Percentiles rank a stretch among this genome's conserved stretches.
phyloP scores from a whole-genome alignment of 2,329 filamentous ascomycete species.

The Trichoderma semiorbis region DNA sequence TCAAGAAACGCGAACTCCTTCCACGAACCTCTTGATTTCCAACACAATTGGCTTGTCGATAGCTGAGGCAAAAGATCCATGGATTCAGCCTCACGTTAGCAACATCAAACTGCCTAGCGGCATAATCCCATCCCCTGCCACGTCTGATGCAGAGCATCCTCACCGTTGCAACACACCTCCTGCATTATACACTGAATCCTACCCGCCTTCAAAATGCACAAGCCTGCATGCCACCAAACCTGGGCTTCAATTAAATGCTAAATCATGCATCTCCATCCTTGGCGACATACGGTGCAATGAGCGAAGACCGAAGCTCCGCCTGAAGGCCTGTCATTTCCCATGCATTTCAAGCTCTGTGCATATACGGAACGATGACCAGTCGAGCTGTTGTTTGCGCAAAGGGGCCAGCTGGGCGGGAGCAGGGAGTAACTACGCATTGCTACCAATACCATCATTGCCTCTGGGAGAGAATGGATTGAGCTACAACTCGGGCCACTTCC shows the following conservation, averaged over 20 bases:
- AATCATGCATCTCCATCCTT: neutral
- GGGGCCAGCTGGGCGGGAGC: neutral
- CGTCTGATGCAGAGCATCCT: slow-evolving; percentile 16
- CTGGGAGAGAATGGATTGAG: neutral
- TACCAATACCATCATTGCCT: neutral
- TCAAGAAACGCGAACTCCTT: neutral
- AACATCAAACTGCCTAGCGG: neutral
- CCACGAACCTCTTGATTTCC: neutral
- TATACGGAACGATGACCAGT: slow-evolving; percentile 5
- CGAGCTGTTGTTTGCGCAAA: neutral
- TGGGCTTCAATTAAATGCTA: neutral
- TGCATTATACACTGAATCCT: neutral
- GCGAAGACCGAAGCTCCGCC: neutral
- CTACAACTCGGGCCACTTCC: neutral
- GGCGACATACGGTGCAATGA: neutral
- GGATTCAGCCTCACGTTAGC: slow-evolving; percentile 16
- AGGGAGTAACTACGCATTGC: neutral
- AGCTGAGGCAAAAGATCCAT: neutral
- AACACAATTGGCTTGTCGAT: neutral
- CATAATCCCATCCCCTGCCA: slow-evolving; percentile 4
- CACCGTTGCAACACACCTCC: slow-evolving; percentile 12
- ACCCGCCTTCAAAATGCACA: neutral
- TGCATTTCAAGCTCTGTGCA: slow-evolving; percentile 4
- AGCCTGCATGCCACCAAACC: neutral
- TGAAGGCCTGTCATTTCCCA: neutral